A percentile compares a stretch with the other conserved stretches of the same genome.
phyloP scores from a whole-genome alignment of 306 rosid genomes.

The Cajanus cajan region DNA sequence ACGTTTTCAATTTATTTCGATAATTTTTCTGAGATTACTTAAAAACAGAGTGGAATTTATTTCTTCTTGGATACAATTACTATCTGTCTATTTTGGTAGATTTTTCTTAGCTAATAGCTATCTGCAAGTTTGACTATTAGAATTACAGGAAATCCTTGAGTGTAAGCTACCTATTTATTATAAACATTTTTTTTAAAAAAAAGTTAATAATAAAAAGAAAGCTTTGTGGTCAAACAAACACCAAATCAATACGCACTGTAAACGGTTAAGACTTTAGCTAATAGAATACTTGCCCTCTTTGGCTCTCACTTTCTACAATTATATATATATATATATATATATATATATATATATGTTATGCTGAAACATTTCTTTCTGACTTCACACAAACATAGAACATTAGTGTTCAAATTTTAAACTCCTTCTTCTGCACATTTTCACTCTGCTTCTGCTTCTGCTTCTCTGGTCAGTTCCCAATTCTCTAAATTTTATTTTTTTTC shows the following conservation, averaged over 20 bases:
- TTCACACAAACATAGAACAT: constrained; percentile 2
- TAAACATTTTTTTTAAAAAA: background rate
- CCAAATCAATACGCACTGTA: constrained; percentile 13
- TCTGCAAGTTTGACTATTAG: background rate
- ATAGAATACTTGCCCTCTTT: background rate
- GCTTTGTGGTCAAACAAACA: constrained; percentile 4
- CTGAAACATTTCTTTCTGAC: constrained; percentile 1
- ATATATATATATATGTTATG: constrained; percentile 17
- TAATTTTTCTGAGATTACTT: too few species aligned
- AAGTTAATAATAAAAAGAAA: background rate
- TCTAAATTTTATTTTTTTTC: background rate
- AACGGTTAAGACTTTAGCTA: background rate
- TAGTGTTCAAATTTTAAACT: background rate
- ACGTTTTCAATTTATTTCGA: too few species aligned
- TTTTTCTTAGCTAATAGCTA: constrained; percentile 8
- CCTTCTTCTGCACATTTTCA: background rate
- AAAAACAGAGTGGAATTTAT: too few species aligned
- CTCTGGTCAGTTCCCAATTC: constrained; percentile 20
- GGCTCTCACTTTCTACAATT: background rate
- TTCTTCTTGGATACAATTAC: background rate
- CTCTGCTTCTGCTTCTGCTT: constrained; percentile 14
- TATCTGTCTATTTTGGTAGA: background rate
- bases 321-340: too few species aligned
- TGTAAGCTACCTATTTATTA: background rate
- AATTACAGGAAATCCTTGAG: background rate